phyloP scores from a whole-genome alignment of 75 land plant genomes.

The Pseudotsuga menziesii region DNA sequence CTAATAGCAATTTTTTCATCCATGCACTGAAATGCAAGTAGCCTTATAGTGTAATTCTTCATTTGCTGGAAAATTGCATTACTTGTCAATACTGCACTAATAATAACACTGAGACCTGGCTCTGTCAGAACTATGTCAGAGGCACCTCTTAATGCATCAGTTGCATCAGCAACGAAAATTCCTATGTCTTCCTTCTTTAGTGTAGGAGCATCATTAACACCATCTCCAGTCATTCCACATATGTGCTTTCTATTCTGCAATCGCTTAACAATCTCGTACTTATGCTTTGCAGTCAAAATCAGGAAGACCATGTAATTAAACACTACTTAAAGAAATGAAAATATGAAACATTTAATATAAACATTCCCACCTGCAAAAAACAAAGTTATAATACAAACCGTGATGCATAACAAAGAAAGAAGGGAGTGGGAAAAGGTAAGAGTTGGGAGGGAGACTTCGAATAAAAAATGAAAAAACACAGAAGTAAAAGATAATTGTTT shows the following conservation, averaged over 20 bases:
- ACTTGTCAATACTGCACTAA: slow-evolving; percentile 89
- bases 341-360: not conserved
- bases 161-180: slow-evolving; percentile 94
- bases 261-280: slow-evolving; percentile 87
- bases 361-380: not conserved
- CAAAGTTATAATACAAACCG: too few species aligned
- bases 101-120: slow-evolving; percentile 92
- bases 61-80: slow-evolving; percentile 90
- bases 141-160: slow-evolving; percentile 95
- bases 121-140: slow-evolving; percentile 94
- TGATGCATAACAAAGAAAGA: not conserved
- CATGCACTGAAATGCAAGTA: not conserved
- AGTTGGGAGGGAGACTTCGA: not conserved
- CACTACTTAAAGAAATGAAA: not conserved
- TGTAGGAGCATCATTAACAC: slow-evolving; percentile 97
- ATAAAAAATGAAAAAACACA: not conserved
- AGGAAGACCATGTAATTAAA: slow-evolving; percentile 3
- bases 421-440: not conserved
- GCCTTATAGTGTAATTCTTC: slow-evolving; percentile 91
- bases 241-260: slow-evolving; percentile 84
- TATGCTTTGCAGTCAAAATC: slow-evolving; percentile 60
- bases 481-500: not conserved
- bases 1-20: not conserved
- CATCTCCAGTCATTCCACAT: slow-evolving; percentile 99
- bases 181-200: slow-evolving; percentile 93